Conservation (phyloP, 2,329 filamentous ascomycete genomes). For the Stagonosporopsis cucurbitacearum region DNA sequence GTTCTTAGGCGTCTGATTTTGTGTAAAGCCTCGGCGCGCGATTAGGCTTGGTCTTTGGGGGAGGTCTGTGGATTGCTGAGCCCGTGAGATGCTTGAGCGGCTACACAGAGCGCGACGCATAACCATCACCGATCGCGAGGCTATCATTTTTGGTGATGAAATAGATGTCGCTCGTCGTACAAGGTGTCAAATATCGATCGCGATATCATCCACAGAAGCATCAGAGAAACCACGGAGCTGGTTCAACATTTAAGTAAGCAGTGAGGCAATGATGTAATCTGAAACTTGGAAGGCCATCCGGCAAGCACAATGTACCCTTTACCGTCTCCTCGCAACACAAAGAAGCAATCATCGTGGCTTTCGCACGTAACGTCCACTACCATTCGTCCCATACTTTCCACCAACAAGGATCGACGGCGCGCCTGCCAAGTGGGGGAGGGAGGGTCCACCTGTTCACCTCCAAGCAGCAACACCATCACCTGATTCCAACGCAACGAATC, state of each 20-base stretch:
- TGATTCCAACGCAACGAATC: background rate
- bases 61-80: conserved; percentile 7
- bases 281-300: background rate
- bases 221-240: background rate
- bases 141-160: background rate
- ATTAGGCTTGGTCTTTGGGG: conserved; percentile 16
- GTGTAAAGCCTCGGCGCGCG: conserved; percentile 19
- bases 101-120: background rate
- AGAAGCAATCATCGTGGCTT: conserved; percentile 8
- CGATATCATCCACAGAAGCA: too few relatives aligned
- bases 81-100: background rate
- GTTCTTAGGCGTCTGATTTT: conserved; percentile 26
- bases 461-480: conserved; percentile 3
- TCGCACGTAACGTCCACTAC: background rate
- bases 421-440: too few relatives aligned
- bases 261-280: conserved; percentile 2
- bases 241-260: background rate
- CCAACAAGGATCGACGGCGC: too few relatives aligned
- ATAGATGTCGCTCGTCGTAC: too few relatives aligned
- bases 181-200: too few relatives aligned
- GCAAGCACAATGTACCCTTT: background rate
- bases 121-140: background rate
- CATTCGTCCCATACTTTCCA: background rate
- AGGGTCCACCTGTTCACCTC: too few relatives aligned
- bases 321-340: background rate